Conservation (phyloP, 2,329 filamentous ascomycete genomes). For the Cladosporium austrohemisphaericum region DNA sequence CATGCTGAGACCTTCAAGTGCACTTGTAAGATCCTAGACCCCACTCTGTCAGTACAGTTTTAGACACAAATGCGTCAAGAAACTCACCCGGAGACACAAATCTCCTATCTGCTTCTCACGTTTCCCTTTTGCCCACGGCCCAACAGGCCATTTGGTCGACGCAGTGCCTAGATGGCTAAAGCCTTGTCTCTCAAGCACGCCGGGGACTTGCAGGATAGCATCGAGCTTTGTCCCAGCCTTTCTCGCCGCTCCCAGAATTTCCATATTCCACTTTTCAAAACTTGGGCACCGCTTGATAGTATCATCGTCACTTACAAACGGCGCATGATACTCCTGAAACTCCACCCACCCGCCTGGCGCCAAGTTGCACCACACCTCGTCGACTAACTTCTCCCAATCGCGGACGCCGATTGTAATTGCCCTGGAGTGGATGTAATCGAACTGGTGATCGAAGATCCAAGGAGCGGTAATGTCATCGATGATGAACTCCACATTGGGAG, state of each 20-base stretch:
- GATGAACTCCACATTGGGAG: conserved; percentile 46
- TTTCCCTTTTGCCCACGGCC: conserved; percentile 15
- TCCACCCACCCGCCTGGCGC: conserved; percentile 22
- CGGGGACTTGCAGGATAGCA: conserved; percentile 7
- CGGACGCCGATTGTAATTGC: conserved; percentile 44
- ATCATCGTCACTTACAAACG: conserved; percentile 15
- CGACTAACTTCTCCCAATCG: conserved; percentile 36
- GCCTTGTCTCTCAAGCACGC: not conserved
- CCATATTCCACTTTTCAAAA: conserved; percentile 5
- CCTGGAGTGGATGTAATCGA: conserved; percentile 42
- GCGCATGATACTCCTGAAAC: conserved; percentile 16
- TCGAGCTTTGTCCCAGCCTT: conserved; percentile 6
- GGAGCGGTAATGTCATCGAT: conserved; percentile 44
- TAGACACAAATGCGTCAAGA: not conserved
- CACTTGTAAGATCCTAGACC: conserved; percentile 10
- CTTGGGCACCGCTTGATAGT: conserved; percentile 7
- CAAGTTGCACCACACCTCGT: conserved; percentile 16
- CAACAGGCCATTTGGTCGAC: conserved; percentile 10
- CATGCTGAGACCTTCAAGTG: conserved; percentile 16
- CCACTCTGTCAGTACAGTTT: not conserved
- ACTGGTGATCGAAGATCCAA: conserved; percentile 38
- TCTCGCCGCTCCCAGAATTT: not conserved
- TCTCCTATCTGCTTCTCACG: conserved; percentile 15
- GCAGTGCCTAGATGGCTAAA: conserved; percentile 1
- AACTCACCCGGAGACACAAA: conserved; percentile 1